Evolutionary conservation across 352 stramenopile genomes (phyloP).

Genomic region (Globisporangium spinosum): DNA sequence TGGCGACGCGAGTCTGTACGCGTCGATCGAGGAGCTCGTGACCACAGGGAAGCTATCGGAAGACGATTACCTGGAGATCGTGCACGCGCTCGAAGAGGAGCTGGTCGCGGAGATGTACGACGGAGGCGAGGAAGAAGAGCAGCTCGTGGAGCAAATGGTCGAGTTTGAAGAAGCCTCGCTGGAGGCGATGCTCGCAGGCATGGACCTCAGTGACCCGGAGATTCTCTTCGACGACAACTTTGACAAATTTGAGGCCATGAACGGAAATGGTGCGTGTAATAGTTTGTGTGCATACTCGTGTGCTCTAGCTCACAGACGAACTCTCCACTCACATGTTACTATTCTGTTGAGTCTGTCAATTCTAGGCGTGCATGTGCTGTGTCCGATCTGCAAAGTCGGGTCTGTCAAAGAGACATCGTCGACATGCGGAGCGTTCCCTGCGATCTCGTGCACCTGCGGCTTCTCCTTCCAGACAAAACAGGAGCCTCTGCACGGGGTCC

Average conservation of each 20-base stretch:
- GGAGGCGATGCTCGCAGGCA: constrained; percentile 58
- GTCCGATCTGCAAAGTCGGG: constrained; percentile 47
- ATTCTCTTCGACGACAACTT: constrained; percentile 16
- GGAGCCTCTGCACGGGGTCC: constrained; percentile 42
- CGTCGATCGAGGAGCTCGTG: constrained; percentile 67
- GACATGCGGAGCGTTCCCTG: constrained; percentile 7
- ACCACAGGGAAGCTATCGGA: constrained; percentile 51
- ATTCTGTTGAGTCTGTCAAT: background rate
- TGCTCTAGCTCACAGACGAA: background rate
- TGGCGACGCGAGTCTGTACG: constrained; percentile 15
- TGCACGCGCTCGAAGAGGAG: constrained; percentile 69
- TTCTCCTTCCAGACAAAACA: constrained; percentile 49
- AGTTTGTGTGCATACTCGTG: background rate
- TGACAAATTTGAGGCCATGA: background rate
- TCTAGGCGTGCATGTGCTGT: constrained; percentile 29
- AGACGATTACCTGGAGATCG: constrained; percentile 70
- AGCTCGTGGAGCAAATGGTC: constrained; percentile 51
- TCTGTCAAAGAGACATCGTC: constrained; percentile 29
- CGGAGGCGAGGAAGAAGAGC: constrained; percentile 27
- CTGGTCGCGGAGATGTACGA: constrained; percentile 39
- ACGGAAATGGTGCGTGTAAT: constrained; percentile 12
- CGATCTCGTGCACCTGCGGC: constrained; percentile 45
- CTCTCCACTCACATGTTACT: background rate
- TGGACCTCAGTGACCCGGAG: constrained; percentile 43
- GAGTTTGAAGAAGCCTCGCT: constrained; percentile 69